Percentiles rank a stretch among this genome's conserved stretches.
phyloP scores from a whole-genome alignment of 352 stramenopile genomes.

The Phytophthora melonis region DNA sequence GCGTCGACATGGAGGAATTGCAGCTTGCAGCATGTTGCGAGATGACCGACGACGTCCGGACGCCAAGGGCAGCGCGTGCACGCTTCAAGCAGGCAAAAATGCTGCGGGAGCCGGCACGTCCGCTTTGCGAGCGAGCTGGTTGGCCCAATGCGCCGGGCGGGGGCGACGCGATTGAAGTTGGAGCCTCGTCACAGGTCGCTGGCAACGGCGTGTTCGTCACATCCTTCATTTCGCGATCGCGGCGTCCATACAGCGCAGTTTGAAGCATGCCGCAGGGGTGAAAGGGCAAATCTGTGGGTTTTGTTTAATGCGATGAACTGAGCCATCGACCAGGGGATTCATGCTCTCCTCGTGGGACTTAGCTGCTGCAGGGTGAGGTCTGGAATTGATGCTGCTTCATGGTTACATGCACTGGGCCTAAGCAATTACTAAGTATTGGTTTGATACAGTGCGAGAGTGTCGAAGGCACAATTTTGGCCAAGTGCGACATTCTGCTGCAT shows the following conservation, averaged over 20 bases:
- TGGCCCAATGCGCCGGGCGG: background rate
- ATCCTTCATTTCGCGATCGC: conserved; percentile 9
- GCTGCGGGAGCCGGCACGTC: conserved; percentile 4
- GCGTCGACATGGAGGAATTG: conserved; percentile 22
- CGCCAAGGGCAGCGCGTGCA: background rate
- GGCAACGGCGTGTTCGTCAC: conserved; percentile 26
- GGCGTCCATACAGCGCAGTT: conserved; percentile 9
- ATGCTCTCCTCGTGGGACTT: too few species aligned
- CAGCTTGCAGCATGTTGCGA: conserved; percentile 5
- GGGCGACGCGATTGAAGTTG: conserved; percentile 17
- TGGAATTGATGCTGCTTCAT: too few species aligned
- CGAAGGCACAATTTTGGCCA: too few species aligned
- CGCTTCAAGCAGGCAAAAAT: conserved; percentile 30
- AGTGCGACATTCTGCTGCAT: too few species aligned
- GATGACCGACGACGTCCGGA: conserved; percentile 16
- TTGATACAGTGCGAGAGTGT: too few species aligned
- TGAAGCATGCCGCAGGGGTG: background rate
- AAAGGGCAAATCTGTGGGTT: too few species aligned
- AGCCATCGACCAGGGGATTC: too few species aligned
- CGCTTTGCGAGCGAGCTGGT: conserved; percentile 4
- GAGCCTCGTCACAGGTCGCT: conserved; percentile 27
- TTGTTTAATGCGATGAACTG: too few species aligned
- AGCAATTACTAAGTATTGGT: too few species aligned
- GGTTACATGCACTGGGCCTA: too few species aligned
- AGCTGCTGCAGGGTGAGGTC: too few species aligned